Conservation (phyloP, 2,329 filamentous ascomycete genomes). For the Coleophoma cylindrospora region DNA sequence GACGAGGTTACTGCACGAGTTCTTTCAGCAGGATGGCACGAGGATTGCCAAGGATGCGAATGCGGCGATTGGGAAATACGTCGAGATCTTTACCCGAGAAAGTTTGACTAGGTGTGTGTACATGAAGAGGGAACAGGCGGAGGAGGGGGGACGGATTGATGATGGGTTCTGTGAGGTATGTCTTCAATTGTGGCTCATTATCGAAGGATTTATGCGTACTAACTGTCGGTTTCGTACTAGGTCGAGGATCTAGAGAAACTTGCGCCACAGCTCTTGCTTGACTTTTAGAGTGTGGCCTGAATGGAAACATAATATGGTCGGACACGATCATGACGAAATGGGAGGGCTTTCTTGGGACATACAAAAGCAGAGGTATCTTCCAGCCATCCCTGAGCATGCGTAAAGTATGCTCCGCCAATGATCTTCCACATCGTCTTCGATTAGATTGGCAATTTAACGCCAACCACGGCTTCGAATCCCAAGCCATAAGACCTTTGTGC, state of each 20-base stretch:
- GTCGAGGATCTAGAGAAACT: constrained; percentile 88
- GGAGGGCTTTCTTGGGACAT: too few species aligned
- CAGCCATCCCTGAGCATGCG: too few species aligned
- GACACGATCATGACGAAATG: too few species aligned
- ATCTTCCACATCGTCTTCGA: too few species aligned
- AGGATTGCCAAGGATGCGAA: constrained; percentile 75
- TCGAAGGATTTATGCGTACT: not conserved
- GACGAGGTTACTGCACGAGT: constrained; percentile 71
- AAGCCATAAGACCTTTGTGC: too few species aligned
- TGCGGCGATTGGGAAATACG: constrained; percentile 72
- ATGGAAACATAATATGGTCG: too few species aligned
- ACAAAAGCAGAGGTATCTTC: too few species aligned
- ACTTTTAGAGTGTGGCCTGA: constrained; percentile 51
- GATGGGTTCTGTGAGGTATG: constrained; percentile 71
- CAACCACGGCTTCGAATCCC: too few species aligned
- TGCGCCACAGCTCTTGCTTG: constrained; percentile 77
- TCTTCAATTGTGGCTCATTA: constrained; percentile 6
- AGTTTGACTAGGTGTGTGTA: constrained; percentile 74
- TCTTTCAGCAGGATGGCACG: constrained; percentile 66
- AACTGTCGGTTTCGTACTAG: constrained; percentile 31
- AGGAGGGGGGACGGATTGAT: constrained; percentile 27
- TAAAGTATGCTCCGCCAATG: too few species aligned
- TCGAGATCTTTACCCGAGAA: constrained; percentile 88
- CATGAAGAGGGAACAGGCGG: constrained; percentile 48
- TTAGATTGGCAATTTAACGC: too few species aligned